Conservation (phyloP, 2,329 filamentous ascomycete genomes). For the Epichloe hybrida region DNA sequence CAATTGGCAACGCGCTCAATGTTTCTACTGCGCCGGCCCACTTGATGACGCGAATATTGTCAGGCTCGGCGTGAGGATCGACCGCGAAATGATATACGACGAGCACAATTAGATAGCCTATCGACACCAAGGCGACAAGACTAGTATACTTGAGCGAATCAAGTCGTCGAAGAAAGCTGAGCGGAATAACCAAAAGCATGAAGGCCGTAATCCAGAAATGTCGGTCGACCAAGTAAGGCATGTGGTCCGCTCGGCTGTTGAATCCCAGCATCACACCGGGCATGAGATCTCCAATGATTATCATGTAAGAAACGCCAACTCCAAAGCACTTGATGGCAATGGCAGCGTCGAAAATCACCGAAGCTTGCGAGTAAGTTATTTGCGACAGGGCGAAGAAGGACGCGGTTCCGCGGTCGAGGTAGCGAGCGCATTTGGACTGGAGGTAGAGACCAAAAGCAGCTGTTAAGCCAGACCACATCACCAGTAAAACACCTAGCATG, state of each 20-base stretch:
- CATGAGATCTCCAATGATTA: conserved; percentile 98
- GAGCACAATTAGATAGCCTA: conserved; percentile 83
- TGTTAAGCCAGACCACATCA: conserved; percentile 81
- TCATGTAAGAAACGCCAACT: conserved; percentile 92
- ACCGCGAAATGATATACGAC: conserved; percentile 86
- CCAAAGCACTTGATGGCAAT: conserved; percentile 98
- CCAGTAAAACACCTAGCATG: conserved; percentile 65
- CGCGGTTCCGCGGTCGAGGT: conserved; percentile 74
- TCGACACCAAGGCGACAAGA: conserved; percentile 78
- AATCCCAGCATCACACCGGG: conserved; percentile 83
- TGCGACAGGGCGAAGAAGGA: conserved; percentile 97
- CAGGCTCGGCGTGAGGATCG: conserved; percentile 61
- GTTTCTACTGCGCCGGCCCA: conserved; percentile 71
- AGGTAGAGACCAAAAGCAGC: conserved; percentile 90
- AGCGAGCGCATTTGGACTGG: conserved; percentile 82
- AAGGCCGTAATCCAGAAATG: conserved; percentile 98
- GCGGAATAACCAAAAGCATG: conserved; percentile 88
- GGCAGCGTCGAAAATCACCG: conserved; percentile 86
- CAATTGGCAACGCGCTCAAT: conserved; percentile 79
- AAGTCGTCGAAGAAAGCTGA: conserved; percentile 80
- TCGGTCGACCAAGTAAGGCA: conserved; percentile 70
- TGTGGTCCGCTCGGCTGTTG: conserved; percentile 42
- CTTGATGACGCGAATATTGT: conserved; percentile 59
- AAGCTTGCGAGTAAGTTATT: conserved; percentile 90
- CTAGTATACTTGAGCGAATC: conserved; percentile 98